A percentile compares a stretch with the other conserved stretches of the same genome.
Evolutionary conservation across 192 early-diverging fungal species (phyloP).

Genomic region (Nowakowskiella sp.): DNA sequence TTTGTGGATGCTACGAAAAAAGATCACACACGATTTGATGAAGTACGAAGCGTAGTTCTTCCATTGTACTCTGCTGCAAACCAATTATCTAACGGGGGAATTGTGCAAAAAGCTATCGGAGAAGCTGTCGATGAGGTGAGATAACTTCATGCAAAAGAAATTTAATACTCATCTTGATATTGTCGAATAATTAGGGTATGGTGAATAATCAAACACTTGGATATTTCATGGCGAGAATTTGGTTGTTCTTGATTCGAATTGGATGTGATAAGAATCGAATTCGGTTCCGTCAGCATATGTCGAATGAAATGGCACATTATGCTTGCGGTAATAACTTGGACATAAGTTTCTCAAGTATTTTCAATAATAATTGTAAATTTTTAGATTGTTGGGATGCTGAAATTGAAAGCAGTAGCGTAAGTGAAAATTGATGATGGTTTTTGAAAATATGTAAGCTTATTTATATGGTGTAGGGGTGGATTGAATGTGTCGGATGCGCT

Average conservation of each 20-base stretch:
- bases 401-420: constrained; percentile 77
- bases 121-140: constrained; percentile 75
- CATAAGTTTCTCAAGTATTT: constrained; percentile 18
- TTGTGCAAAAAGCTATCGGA: constrained; percentile 72
- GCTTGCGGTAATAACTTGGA: constrained; percentile 52
- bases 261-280: constrained; percentile 80
- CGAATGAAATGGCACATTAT: constrained; percentile 99
- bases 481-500: constrained; percentile 99
- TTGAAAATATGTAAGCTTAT: not conserved
- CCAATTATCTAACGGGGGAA: constrained; percentile 71
- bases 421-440: constrained; percentile 12
- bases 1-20: constrained; percentile 94
- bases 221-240: constrained; percentile 95
- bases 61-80: constrained; percentile 66
- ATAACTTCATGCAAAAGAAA: not conserved
- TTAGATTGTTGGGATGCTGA: constrained; percentile 95
- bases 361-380: not conserved
- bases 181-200: constrained; percentile 39
- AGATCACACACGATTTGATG: constrained; percentile 83
- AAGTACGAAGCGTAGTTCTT: constrained; percentile 69
- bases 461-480: constrained; percentile 71
- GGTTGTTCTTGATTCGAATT: constrained; percentile 80
- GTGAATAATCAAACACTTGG: constrained; percentile 97
- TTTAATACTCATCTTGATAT: constrained; percentile 17
- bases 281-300: constrained; percentile 97